Conservation (phyloP, 78 protist genomes). For the Diacronema lutheri region DNA sequence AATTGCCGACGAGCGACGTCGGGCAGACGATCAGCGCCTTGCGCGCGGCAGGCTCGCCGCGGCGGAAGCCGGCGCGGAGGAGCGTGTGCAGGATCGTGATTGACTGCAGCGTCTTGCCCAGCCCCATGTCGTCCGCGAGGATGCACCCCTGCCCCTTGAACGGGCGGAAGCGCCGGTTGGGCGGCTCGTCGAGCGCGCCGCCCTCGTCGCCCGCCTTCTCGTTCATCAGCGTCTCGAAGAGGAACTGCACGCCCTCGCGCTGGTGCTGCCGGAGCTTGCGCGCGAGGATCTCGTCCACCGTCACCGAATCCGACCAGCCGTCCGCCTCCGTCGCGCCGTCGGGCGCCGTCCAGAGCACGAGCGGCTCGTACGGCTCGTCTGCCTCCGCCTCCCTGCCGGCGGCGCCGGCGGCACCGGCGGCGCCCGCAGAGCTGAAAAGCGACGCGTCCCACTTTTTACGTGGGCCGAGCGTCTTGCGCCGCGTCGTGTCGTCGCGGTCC, state of each 20-base stretch:
- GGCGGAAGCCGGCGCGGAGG: not conserved
- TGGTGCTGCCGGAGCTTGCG: conserved; percentile 21
- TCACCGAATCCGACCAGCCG: not conserved
- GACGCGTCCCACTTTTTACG: too few species aligned
- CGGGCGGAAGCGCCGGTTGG: not conserved
- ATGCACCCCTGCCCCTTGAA: conserved; percentile 29
- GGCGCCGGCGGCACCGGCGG: too few species aligned
- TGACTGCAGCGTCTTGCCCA: conserved; percentile 33
- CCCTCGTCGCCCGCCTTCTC: too few species aligned
- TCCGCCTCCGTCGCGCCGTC: not conserved
- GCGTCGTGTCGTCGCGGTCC: too few species aligned
- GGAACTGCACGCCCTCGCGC: conserved; percentile 37
- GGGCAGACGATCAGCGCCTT: conserved; percentile 12
- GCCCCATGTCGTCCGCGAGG: conserved; percentile 47
- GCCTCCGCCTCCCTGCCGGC: not conserved
- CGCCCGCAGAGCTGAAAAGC: too few species aligned
- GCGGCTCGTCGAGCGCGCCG: too few species aligned
- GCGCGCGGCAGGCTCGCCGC: not conserved
- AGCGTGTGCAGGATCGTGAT: conserved; percentile 15
- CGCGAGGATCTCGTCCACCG: too few species aligned
- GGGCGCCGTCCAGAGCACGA: not conserved
- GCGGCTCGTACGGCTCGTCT: not conserved
- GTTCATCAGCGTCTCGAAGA: conserved; percentile 8
- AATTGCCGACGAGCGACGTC: not conserved
- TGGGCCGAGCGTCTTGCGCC: too few species aligned